These are phyloP conservation scores for Phialemonium atrogriseum DNA, from an alignment of 2,329 filamentous ascomycete genomes.

Conservation along the genomic window DNA sequence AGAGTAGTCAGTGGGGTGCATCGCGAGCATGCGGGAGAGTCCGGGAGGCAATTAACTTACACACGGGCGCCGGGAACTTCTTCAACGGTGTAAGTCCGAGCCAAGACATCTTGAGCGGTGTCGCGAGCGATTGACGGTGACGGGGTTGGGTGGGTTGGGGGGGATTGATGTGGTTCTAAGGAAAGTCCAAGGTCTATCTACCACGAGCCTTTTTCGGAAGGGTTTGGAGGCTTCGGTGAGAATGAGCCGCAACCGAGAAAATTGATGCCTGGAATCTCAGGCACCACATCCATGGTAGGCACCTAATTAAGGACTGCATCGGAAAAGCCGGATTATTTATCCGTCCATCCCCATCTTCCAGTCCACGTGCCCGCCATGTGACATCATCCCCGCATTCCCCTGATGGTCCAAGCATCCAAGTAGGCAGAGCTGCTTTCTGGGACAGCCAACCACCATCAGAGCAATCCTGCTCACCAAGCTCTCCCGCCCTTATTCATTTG, in stretches of 20 bases:
- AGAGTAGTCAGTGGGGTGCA: conserved; percentile 17
- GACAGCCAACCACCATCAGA: background rate
- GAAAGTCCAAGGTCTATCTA: conserved; percentile 6
- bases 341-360: too few relatives aligned
- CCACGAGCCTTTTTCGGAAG: conserved; percentile 21
- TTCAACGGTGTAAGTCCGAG: conserved; percentile 59
- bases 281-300: too few relatives aligned
- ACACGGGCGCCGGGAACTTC: conserved; percentile 72
- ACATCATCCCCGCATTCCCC: conserved; percentile 1
- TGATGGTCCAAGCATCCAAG: too few relatives aligned
- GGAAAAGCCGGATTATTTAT: too few relatives aligned
- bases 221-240: conserved; percentile 14
- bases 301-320: too few relatives aligned
- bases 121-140: conserved; percentile 24
- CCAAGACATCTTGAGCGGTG: conserved; percentile 59
- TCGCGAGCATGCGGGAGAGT: conserved; percentile 5
- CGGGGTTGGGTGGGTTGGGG: conserved; percentile 17
- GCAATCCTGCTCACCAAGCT: background rate
- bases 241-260: conserved; percentile 5
- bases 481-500: background rate
- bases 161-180: conserved; percentile 10
- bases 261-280: conserved; percentile 10
- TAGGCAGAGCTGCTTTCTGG: too few relatives aligned
- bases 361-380: too few relatives aligned
- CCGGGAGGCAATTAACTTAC: conserved; percentile 48